These are phyloP conservation scores for Phoma herbarum DNA, from an alignment of 2,329 filamentous ascomycete genomes.

Conservation along the genomic window DNA sequence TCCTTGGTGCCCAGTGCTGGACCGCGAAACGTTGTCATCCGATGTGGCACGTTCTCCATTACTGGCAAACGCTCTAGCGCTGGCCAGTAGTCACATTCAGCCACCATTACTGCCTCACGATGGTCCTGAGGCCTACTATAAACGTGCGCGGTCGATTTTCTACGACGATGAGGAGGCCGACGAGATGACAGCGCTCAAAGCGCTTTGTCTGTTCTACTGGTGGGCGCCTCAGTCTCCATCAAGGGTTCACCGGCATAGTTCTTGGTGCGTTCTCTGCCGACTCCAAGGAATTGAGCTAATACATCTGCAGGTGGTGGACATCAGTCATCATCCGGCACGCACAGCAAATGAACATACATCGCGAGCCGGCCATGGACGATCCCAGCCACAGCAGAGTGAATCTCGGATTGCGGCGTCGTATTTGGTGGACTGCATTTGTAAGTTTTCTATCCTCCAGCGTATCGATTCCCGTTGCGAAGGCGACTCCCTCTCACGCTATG, in stretches of 20 bases:
- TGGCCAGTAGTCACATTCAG: neutral
- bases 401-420: neutral
- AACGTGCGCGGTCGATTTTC: slow-evolving; percentile 5
- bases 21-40: slow-evolving; percentile 23
- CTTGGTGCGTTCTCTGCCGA: slow-evolving; percentile 3
- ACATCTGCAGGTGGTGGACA: slow-evolving; percentile 32
- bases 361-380: slow-evolving; percentile 27
- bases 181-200: slow-evolving; percentile 28
- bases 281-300: neutral
- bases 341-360: slow-evolving; percentile 36
- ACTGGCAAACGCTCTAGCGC: neutral
- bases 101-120: neutral
- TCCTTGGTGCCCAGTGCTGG: slow-evolving; percentile 35
- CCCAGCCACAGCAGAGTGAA: slow-evolving; percentile 16
- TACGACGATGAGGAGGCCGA: slow-evolving; percentile 36
- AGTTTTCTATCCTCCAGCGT: neutral
- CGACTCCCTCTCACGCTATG: neutral
- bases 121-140: neutral
- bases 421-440: neutral
- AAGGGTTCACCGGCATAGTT: slow-evolving; percentile 30
- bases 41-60: slow-evolving; percentile 32
- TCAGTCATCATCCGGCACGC: slow-evolving; percentile 34
- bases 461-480: neutral
- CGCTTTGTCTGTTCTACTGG: slow-evolving; percentile 35
- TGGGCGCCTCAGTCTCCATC: slow-evolving; percentile 33